phyloP scores from a whole-genome alignment of 495 filamentous ascomycete species.

The Parathielavia appendiculata region DNA sequence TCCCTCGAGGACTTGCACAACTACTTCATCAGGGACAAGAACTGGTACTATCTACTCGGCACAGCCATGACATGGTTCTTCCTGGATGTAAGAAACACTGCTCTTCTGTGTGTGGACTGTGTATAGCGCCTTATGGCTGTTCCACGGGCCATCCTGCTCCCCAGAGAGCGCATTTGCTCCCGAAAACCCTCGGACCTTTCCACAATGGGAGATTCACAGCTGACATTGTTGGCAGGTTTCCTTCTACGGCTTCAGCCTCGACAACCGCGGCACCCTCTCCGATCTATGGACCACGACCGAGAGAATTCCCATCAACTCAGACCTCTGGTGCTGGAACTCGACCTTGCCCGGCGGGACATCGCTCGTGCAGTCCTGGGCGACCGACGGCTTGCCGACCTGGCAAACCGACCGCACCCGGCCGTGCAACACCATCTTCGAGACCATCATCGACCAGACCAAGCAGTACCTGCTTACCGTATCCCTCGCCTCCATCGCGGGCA shows the following conservation, averaged over 20 bases:
- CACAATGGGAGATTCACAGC: no score
- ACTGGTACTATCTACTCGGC: slow-evolving; percentile 37
- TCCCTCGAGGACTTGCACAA: slow-evolving; percentile 27
- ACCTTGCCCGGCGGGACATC: slow-evolving; percentile 42
- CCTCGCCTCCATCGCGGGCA: slow-evolving; percentile 58
- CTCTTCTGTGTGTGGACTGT: no score
- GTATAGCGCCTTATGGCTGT: no score
- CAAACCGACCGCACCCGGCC: slow-evolving; percentile 35
- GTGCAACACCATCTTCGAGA: slow-evolving; percentile 55
- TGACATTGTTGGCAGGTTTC: slow-evolving; percentile 7
- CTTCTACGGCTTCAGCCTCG: slow-evolving; percentile 36
- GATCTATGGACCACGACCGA: slow-evolving; percentile 32
- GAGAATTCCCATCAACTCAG: slow-evolving; percentile 8
- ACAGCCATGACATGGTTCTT: slow-evolving; percentile 38
- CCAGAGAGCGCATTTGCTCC: no score
- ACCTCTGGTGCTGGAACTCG: slow-evolving; percentile 51
- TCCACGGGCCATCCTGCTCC: no score
- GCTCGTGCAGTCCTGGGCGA: slow-evolving; percentile 24
- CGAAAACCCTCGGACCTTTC: no score
- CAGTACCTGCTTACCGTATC: slow-evolving; percentile 61
- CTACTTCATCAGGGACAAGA: slow-evolving; percentile 34
- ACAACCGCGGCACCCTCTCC: slow-evolving; percentile 33
- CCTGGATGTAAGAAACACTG: slow-evolving; percentile 23
- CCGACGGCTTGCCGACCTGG: slow-evolving; percentile 28
- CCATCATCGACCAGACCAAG: slow-evolving; percentile 63